Evolutionary conservation across 2,329 filamentous ascomycete genomes (phyloP).

Genomic region (Calonectria crousiana): DNA sequence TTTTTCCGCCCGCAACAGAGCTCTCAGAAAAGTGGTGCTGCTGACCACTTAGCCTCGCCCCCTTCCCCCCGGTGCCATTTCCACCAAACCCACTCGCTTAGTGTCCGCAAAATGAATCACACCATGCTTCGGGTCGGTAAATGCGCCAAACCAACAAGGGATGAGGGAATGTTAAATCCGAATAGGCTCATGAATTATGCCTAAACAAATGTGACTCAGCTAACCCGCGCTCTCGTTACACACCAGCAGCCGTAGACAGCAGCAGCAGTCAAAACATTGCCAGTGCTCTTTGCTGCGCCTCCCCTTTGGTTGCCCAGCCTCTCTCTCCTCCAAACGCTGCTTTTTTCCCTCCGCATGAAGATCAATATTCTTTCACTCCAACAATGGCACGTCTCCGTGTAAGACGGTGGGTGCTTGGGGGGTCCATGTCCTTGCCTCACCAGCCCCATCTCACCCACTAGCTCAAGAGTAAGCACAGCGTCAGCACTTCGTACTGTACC

Average conservation of each 20-base stretch:
- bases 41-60: not conserved
- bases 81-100: not conserved
- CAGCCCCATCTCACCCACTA: not conserved
- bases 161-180: not conserved
- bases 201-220: not conserved
- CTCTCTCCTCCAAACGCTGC: not conserved
- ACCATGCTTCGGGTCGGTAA: not conserved
- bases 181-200: slow-evolving; percentile 1
- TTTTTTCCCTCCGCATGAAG: not conserved
- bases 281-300: not conserved
- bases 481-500: not conserved
- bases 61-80: not conserved
- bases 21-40: not conserved
- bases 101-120: not conserved
- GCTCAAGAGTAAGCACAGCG: slow-evolving; percentile 1
- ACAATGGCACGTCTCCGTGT: not conserved
- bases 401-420: not conserved
- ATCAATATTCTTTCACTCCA: not conserved
- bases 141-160: not conserved
- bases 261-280: not conserved
- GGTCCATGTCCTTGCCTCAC: not conserved
- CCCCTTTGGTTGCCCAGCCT: not conserved
- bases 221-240: not conserved
- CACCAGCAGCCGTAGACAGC: not conserved
- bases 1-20: not conserved